These are phyloP conservation scores for Termitomyces eurrhizus DNA, from an alignment of 768 basidiomycete genomes.

Conservation along the genomic window DNA sequence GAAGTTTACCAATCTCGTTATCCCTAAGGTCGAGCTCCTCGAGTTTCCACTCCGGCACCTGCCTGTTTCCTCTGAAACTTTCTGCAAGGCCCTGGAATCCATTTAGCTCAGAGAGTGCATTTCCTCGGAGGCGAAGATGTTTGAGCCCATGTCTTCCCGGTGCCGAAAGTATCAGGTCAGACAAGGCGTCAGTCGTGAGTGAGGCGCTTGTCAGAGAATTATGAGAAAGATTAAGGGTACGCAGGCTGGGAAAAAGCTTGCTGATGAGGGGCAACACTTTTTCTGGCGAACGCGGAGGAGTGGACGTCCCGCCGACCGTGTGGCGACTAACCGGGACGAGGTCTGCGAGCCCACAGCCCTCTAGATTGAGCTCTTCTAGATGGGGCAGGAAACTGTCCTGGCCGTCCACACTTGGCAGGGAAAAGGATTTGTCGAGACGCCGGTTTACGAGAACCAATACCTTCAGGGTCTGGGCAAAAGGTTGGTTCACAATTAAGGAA, in stretches of 20 bases:
- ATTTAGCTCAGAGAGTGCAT: slow-evolving; percentile 56
- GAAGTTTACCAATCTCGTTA: slow-evolving; percentile 71
- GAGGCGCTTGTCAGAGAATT: slow-evolving; percentile 59
- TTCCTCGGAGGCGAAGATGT: slow-evolving; percentile 67
- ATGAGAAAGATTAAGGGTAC: slow-evolving; percentile 71
- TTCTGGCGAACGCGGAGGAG: slow-evolving; percentile 45
- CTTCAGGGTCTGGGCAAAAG: slow-evolving; percentile 56
- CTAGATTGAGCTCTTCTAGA: slow-evolving; percentile 71
- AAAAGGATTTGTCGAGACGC: slow-evolving; percentile 62
- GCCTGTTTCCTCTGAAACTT: slow-evolving; percentile 60
- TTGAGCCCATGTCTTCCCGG: slow-evolving; percentile 50
- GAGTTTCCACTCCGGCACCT: slow-evolving; percentile 65
- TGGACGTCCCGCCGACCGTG: slow-evolving; percentile 27
- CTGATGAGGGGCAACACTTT: slow-evolving; percentile 55
- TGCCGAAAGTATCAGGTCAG: slow-evolving; percentile 47
- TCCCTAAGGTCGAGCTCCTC: slow-evolving; percentile 83
- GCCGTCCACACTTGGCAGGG: slow-evolving; percentile 40
- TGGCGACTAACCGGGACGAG: slow-evolving; percentile 43
- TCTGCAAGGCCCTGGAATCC: slow-evolving; percentile 61
- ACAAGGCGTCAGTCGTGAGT: slow-evolving; percentile 44
- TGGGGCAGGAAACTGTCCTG: slow-evolving; percentile 48
- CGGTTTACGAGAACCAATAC: slow-evolving; percentile 60
- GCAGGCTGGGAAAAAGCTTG: slow-evolving; percentile 66
- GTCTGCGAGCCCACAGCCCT: slow-evolving; percentile 69
- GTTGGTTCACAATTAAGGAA: slow-evolving; percentile 52